phyloP scores from a whole-genome alignment of 345 rosid species.

The Salix caprea region DNA sequence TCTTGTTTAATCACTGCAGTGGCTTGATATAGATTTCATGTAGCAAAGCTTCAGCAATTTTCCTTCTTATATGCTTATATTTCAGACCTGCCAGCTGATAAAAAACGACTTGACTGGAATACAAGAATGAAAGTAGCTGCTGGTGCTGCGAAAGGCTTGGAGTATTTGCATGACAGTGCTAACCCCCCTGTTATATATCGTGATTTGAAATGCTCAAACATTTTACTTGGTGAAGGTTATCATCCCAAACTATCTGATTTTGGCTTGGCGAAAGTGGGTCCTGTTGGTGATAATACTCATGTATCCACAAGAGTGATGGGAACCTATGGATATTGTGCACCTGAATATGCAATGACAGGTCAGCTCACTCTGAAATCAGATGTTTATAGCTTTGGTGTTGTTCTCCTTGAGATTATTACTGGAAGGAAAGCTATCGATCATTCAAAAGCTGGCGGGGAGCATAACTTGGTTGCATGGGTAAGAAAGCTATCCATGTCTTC shows the following conservation, averaged over 20 bases:
- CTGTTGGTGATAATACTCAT: conserved; percentile 85
- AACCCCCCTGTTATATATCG: conserved; percentile 82
- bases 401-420: conserved; percentile 81
- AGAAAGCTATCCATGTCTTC: conserved; percentile 25
- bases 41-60: not conserved
- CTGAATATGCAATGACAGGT: conserved; percentile 94
- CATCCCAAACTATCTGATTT: conserved; percentile 88
- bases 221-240: conserved; percentile 66
- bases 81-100: conserved; percentile 61
- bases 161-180: conserved; percentile 73
- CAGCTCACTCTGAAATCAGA: conserved; percentile 83
- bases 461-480: conserved; percentile 89
- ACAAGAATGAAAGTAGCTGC: conserved; percentile 91
- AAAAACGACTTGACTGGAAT: conserved; percentile 70
- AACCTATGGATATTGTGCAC: conserved; percentile 89
- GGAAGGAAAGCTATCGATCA: conserved; percentile 83
- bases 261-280: conserved; percentile 89
- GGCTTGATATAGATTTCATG: not conserved
- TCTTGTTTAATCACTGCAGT: not conserved
- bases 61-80: conserved; percentile 3
- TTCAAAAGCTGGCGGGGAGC: conserved; percentile 63
- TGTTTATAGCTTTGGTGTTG: conserved; percentile 82
- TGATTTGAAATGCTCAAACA: conserved; percentile 81
- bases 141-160: conserved; percentile 84
- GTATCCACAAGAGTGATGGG: conserved; percentile 96